Base-by-base conservation (phyloP, 176 grass and related monocot genomes). In the Raddia guianensis region DNA sequence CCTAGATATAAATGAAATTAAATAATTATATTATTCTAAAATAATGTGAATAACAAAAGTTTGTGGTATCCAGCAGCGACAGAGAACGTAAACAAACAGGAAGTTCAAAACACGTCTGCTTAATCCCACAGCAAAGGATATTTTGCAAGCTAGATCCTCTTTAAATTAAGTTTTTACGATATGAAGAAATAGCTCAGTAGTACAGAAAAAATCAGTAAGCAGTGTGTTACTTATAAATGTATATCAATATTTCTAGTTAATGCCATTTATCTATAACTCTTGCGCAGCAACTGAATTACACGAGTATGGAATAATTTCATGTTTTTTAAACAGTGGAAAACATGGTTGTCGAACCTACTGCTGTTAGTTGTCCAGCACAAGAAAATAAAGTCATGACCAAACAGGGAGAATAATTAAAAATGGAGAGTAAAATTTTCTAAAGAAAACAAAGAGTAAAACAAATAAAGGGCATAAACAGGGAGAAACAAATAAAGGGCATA, bases 1-100 rank as follows among this genome's bases (percentile, higher is more conserved):
- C 92, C 96, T 99, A 80, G 53, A 87, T 76, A 43, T 55, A 73
- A 27, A 82, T 77, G 33, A 67, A 19, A 78, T 50, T 37, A 79
- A 49, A 62, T 73, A 66, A 86, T 9, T 60, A 70, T 81, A 81
- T 56, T 50, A 61, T 81, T 66, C 15, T 21, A 50, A 89, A 15
- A 72, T 66, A 62, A 47, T 49, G 8, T 56, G 8, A 43, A 12
- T 71, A 58, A 77, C 37, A 70, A 57, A 75, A 81, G 11, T 34
- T 8, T 10, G 76, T 55, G 19, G 66, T 50, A 57, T 63, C 11
- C 40, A 44, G 34, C 11, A 67, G 55, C 6, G 74, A 21, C n/a
- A 70, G 11, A 59, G 2, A 68, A 79, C 8, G 69, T 69, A 46
- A 12, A 72, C 34, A 50, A 27, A 42, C 78, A 9, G 16, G 49